Conservation (phyloP, 2,329 filamentous ascomycete species). For the Fusarium lateritium region DNA sequence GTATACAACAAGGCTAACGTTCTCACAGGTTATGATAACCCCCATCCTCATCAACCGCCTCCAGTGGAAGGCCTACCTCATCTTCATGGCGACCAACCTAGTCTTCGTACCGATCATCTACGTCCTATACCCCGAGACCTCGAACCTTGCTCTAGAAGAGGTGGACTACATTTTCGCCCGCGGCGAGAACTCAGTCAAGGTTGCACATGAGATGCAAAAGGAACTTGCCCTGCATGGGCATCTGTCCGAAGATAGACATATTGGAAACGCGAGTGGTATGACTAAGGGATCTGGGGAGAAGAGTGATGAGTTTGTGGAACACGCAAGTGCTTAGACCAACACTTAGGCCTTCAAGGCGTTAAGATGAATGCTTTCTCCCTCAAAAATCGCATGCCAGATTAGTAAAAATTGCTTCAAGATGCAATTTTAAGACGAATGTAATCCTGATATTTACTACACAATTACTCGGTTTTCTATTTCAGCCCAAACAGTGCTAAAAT, state of each 20-base stretch:
- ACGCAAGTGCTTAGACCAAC: background rate
- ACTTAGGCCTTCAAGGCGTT: background rate
- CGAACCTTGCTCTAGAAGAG: constrained; percentile 14
- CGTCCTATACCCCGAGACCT: constrained; percentile 19
- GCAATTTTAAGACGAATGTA: no score
- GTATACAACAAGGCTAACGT: background rate
- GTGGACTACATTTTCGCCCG: constrained; percentile 28
- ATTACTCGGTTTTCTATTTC: no score
- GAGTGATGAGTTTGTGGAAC: background rate
- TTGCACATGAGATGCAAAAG: constrained; percentile 18
- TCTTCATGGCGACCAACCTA: constrained; percentile 27
- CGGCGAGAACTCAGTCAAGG: constrained; percentile 12
- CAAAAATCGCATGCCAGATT: no score
- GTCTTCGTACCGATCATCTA: constrained; percentile 4
- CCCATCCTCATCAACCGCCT: constrained; percentile 49
- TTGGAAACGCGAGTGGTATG: background rate
- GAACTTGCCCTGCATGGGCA: constrained; percentile 6
- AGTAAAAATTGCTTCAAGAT: no score
- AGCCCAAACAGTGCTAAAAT: no score
- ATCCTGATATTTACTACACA: no score
- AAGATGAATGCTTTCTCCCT: no score
- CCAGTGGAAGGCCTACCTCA: constrained; percentile 21
- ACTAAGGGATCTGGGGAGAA: background rate
- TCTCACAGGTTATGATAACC: constrained; percentile 63
- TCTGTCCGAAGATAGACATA: background rate